These are phyloP conservation scores for Vitis labrusca DNA, from an alignment of 164 flowering plant genomes.

Conservation along the genomic window DNA sequence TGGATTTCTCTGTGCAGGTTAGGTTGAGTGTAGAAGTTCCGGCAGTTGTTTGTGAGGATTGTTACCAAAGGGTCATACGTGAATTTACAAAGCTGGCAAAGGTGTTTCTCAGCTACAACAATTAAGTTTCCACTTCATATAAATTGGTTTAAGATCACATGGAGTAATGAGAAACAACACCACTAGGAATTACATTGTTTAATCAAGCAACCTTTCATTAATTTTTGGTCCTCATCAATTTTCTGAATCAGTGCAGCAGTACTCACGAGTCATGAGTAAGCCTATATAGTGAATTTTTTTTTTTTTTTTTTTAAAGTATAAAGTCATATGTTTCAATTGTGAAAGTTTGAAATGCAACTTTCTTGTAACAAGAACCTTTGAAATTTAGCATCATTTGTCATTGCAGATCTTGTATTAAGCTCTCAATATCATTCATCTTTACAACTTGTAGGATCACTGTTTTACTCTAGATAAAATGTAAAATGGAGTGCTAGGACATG, in stretches of 20 bases:
- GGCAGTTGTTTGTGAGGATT: slow-evolving; percentile 70
- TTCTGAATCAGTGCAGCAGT: too few relatives aligned
- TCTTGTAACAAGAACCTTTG: background rate
- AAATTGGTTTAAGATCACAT: background rate
- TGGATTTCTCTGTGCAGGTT: slow-evolving; percentile 44
- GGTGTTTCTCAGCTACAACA: slow-evolving; percentile 32
- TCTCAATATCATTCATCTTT: background rate
- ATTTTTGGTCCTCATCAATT: too few relatives aligned
- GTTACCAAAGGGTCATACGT: slow-evolving; percentile 56
- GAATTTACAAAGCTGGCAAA: slow-evolving; percentile 68
- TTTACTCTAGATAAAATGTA: background rate
- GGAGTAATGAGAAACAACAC: background rate
- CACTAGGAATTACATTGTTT: background rate
- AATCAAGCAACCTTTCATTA: too few relatives aligned
- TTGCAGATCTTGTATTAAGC: background rate
- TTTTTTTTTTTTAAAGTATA: too few relatives aligned
- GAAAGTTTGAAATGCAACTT: background rate
- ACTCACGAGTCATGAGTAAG: too few relatives aligned
- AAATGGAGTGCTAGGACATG: background rate
- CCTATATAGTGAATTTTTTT: too few relatives aligned
- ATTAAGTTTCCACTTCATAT: background rate
- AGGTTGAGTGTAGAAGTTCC: slow-evolving; percentile 73
- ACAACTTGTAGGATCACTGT: background rate
- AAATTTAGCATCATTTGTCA: background rate
- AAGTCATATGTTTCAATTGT: background rate